Evolutionary conservation across 1,284 basidiomycete species (phyloP), one percentile per base, ranked within the genome.

Genomic region (Xanthoconium separans): DNA sequence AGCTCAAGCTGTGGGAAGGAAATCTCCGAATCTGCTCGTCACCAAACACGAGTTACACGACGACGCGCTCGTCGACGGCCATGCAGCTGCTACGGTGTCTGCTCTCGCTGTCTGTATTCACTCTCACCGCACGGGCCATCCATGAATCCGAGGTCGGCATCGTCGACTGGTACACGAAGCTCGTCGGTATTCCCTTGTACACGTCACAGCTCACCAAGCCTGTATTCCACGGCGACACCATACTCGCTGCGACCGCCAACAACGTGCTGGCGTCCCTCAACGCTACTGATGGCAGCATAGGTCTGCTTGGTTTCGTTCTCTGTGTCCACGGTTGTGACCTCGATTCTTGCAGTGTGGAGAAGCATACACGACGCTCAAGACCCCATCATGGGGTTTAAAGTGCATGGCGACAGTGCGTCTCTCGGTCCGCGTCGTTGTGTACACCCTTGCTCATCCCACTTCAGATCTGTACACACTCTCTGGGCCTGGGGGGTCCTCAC

Each of bases 241-340:
- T 94, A 29, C 67, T 95, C 46, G 79, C 84, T 4, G 84, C 86
- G 2, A 95, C 93, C 0, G 74, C 77, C 43, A 87, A 80, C 62
- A 95, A 94, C 71, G 84, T 93, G 0, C 70, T 97, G 15, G 91
- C 88, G 5, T 91, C 85, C 1, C 60, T 97, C 54, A 82, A 90
- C 64, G 81, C 84, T 2, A 75, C 79, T 15, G 81, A 87, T 63
- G 93, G 94, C 1, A 79, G 77, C 51, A 73, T 95, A 64, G 82
- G 92, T 93, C 12, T 43, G 47, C 22, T 51, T 15, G 12, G 13
- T 44, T 44, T 45, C 42, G 10, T 44, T 50, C 1, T 49, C 29
- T 39, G 41, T 57, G 40, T 44, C 43, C 3, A 22, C 24, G 16
- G 30, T 31, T 42, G 20, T 62, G 47, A 62, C 56, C 43, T 42